Conservation (phyloP, 192 early-diverging fungal genomes). For the Rhizophagus prolifer region DNA sequence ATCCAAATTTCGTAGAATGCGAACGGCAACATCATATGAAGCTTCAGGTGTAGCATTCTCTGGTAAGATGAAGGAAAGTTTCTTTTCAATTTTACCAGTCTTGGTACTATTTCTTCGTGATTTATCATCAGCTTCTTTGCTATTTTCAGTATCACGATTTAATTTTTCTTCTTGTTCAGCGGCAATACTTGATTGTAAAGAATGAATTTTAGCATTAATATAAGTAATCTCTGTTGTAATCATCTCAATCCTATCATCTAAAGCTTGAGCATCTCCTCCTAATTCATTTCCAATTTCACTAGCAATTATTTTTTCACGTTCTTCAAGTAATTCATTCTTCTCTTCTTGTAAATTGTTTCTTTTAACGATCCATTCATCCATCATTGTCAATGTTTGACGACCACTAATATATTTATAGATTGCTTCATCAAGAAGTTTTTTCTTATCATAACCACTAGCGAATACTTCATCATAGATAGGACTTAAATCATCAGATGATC, state of each 20-base stretch:
- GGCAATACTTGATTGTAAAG: conserved; percentile 40
- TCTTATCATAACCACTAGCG: conserved; percentile 45
- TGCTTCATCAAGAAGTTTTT: conserved; percentile 53
- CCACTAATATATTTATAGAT: conserved; percentile 56
- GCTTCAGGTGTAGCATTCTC: conserved; percentile 45
- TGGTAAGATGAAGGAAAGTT: conserved; percentile 39
- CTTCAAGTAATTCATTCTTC: conserved; percentile 48
- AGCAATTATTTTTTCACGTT: conserved; percentile 47
- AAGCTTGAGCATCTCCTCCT: conserved; percentile 41
- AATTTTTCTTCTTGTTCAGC: background rate
- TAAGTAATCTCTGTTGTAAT: conserved; percentile 60
- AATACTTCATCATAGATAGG: conserved; percentile 31
- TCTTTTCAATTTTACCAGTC: conserved; percentile 35
- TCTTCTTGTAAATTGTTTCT: conserved; percentile 48
- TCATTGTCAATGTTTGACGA: conserved; percentile 47
- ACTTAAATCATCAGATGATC: conserved; percentile 23
- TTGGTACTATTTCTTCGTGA: conserved; percentile 28
- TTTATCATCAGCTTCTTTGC: conserved; percentile 28
- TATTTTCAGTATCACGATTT: conserved; percentile 17
- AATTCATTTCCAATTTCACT: conserved; percentile 29
- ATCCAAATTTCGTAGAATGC: conserved; percentile 51
- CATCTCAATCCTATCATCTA: conserved; percentile 58
- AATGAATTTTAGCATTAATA: conserved; percentile 51
- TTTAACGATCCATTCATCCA: conserved; percentile 57
- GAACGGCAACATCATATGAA: conserved; percentile 50